Evolutionary conservation across 306 rosid species (phyloP).

Genomic region (Malus asiatica): DNA sequence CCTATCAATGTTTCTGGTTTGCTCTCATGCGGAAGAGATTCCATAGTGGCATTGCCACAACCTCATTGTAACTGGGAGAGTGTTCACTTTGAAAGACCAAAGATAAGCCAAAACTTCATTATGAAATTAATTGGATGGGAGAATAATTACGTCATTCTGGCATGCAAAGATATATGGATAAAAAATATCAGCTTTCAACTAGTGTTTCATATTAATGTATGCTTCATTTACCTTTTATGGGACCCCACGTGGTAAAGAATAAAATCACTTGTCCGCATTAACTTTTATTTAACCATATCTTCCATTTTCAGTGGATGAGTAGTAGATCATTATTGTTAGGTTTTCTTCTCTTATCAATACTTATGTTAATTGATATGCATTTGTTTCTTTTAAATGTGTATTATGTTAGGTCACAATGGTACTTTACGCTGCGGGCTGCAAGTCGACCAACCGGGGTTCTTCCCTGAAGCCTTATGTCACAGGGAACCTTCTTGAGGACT

Average conservation of each 20-base stretch:
- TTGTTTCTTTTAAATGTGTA: constrained; percentile 14
- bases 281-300: background rate
- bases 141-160: background rate
- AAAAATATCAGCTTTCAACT: background rate
- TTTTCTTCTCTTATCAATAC: background rate
- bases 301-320: background rate
- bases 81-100: background rate
- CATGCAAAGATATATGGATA: background rate
- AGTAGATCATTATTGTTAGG: background rate
- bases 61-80: background rate
- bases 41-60: background rate
- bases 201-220: background rate
- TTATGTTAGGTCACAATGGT: constrained; percentile 53
- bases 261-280: background rate
- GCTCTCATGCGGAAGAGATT: background rate
- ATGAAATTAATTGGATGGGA: background rate
- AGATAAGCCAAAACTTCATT: background rate
- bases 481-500: constrained; percentile 67
- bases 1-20: background rate
- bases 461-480: constrained; percentile 72
- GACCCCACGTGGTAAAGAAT: background rate
- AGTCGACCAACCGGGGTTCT: constrained; percentile 57
- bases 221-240: background rate
- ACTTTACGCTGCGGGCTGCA: constrained; percentile 61
- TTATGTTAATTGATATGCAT: constrained; percentile 2